Percentiles rank a stretch among this genome's conserved stretches.
These are phyloP conservation scores for Beauveria bassiana DNA, from an alignment of 2,329 filamentous ascomycete genomes.

Conservation along the genomic window DNA sequence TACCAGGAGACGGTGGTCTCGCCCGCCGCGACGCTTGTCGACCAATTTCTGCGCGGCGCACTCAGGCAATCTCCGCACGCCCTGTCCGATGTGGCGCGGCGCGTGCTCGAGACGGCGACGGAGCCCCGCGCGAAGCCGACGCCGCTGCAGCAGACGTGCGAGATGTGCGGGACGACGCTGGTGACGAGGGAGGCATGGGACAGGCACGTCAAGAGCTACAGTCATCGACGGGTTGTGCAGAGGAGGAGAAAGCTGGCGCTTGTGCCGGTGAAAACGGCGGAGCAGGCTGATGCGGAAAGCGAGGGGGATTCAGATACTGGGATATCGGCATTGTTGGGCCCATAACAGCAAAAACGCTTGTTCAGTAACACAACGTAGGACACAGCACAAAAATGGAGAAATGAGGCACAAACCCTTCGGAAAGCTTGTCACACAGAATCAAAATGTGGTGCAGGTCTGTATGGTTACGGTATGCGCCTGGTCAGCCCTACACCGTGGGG, in stretches of 20 bases:
- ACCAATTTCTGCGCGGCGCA: constrained; percentile 53
- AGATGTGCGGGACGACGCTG: constrained; percentile 59
- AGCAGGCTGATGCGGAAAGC: neutral
- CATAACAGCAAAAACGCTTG: neutral
- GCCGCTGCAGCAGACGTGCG: constrained; percentile 56
- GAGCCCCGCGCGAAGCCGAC: constrained; percentile 43
- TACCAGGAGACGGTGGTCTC: constrained; percentile 59
- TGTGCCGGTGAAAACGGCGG: constrained; percentile 17
- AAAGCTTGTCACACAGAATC: too few relatives aligned
- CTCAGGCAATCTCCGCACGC: constrained; percentile 43
- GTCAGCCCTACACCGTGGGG: too few relatives aligned
- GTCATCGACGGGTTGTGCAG: constrained; percentile 27
- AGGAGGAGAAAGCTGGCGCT: constrained; percentile 31
- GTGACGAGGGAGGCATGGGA: constrained; percentile 45
- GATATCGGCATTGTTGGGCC: neutral
- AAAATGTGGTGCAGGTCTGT: too few relatives aligned
- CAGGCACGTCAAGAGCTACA: constrained; percentile 29
- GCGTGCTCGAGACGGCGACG: constrained; percentile 45
- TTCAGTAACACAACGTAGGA: too few relatives aligned
- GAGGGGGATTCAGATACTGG: neutral
- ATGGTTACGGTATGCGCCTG: too few relatives aligned
- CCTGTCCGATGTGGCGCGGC: constrained; percentile 39
- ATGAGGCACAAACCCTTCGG: too few relatives aligned
- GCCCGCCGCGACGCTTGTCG: constrained; percentile 55
- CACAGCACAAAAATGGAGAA: too few relatives aligned